These are phyloP conservation scores for Termitomyces eurrhizus DNA, from an alignment of 768 basidiomycete species.

Conservation along the genomic window DNA sequence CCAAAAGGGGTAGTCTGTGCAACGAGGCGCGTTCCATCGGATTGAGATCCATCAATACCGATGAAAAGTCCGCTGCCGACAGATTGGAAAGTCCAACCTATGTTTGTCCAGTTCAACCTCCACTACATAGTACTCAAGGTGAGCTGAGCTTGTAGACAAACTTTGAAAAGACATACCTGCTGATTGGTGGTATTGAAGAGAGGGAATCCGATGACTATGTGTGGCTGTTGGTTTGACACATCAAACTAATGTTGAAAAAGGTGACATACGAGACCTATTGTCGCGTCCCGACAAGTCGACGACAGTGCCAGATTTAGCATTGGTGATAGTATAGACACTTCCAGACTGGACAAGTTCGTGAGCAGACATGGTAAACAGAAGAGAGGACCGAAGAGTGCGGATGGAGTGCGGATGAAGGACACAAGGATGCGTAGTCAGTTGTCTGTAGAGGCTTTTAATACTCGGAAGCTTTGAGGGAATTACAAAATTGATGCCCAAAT, in stretches of 20 bases:
- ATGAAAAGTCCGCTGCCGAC: constrained; percentile 38
- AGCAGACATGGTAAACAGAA: constrained; percentile 8
- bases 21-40: constrained; percentile 38
- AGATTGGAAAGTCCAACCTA: constrained; percentile 41
- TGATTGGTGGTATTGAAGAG: constrained; percentile 45
- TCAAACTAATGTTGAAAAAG: neutral
- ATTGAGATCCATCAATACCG: constrained; percentile 29
- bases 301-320: constrained; percentile 48
- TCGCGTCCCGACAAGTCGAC: constrained; percentile 55
- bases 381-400: too few species aligned
- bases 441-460: neutral
- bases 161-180: constrained; percentile 27
- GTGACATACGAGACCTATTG: constrained; percentile 38
- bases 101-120: constrained; percentile 36
- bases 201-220: constrained; percentile 34
- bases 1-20: constrained; percentile 30
- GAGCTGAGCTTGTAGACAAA: neutral
- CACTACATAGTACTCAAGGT: constrained; percentile 32
- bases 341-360: constrained; percentile 31
- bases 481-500: neutral
- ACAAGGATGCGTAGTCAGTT: neutral
- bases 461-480: neutral
- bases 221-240: neutral
- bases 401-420: neutral
- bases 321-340: constrained; percentile 41